phyloP scores from a whole-genome alignment of 495 filamentous ascomycete genomes.

The Lindgomyces ingoldianus region DNA sequence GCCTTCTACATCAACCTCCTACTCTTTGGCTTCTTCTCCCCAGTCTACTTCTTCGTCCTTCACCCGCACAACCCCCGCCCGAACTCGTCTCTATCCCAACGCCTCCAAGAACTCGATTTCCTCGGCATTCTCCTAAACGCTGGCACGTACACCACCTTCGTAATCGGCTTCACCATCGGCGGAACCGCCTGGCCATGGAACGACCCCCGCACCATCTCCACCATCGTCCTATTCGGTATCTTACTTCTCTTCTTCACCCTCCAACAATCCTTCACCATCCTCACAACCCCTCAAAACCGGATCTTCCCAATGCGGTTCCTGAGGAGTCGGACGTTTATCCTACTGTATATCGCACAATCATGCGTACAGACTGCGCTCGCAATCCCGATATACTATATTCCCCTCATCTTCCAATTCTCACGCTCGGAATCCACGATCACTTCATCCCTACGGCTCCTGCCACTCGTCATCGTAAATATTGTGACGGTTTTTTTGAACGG shows the following conservation, averaged over 20 bases:
- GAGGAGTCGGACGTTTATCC: constrained; percentile 13
- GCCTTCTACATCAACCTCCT: constrained; percentile 74
- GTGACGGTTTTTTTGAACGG: constrained; percentile 31
- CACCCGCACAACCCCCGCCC: constrained; percentile 52
- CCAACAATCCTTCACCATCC: constrained; percentile 26
- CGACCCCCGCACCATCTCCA: constrained; percentile 19
- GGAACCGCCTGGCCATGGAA: constrained; percentile 30
- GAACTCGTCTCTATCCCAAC: constrained; percentile 42
- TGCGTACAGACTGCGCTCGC: constrained; percentile 13
- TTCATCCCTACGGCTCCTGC: constrained; percentile 38
- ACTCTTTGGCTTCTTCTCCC: constrained; percentile 56
- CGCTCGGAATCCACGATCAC: constrained; percentile 26
- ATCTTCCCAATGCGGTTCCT: constrained; percentile 29
- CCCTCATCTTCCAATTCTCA: constrained; percentile 36
- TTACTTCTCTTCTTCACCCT: constrained; percentile 13
- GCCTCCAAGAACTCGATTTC: constrained; percentile 48
- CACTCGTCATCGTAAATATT: constrained; percentile 37
- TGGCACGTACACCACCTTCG: constrained; percentile 18
- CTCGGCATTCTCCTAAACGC: constrained; percentile 41
- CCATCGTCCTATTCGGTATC: constrained; percentile 18
- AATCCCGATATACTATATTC: constrained; percentile 41
- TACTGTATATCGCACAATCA: constrained; percentile 28
- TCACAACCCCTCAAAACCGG: constrained; percentile 18
- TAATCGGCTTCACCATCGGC: constrained; percentile 29
- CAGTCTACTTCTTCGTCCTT: constrained; percentile 59